Evolutionary conservation across 495 filamentous ascomycete genomes (phyloP).

Genomic region (Thozetella sp.): DNA sequence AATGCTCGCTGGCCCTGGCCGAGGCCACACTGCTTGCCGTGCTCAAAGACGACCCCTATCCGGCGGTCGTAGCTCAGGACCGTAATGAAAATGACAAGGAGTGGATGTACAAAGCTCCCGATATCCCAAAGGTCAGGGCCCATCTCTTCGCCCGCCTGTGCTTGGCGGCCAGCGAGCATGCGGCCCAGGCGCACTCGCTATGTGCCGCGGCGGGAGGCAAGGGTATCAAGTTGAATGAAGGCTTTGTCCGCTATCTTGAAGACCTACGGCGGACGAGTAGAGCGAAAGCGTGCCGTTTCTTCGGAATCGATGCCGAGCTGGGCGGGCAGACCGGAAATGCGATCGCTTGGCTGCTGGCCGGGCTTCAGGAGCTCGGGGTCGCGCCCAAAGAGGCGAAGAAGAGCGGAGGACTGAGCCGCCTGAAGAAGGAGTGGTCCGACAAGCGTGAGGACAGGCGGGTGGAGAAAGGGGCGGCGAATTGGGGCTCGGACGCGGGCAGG

Average conservation of each 20-base stretch:
- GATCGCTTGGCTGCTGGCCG: slow-evolving; percentile 81
- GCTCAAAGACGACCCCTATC: slow-evolving; percentile 91
- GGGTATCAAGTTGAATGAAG: slow-evolving; percentile 56
- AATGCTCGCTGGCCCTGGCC: slow-evolving; percentile 74
- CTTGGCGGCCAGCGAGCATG: slow-evolving; percentile 73
- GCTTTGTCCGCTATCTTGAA: slow-evolving; percentile 69
- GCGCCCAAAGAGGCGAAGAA: slow-evolving; percentile 41
- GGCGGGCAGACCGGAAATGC: slow-evolving; percentile 77
- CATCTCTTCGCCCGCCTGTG: slow-evolving; percentile 86
- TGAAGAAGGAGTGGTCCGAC: slow-evolving; percentile 74
- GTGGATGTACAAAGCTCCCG: slow-evolving; percentile 89
- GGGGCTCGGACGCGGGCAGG: slow-evolving; percentile 82
- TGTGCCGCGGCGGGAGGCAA: slow-evolving; percentile 29
- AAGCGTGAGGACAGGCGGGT: slow-evolving; percentile 67
- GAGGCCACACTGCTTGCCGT: slow-evolving; percentile 91
- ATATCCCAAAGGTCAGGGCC: slow-evolving; percentile 85
- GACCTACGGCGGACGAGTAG: slow-evolving; percentile 72
- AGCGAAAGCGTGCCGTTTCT: slow-evolving; percentile 85
- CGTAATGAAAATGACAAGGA: slow-evolving; percentile 80
- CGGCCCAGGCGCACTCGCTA: slow-evolving; percentile 58
- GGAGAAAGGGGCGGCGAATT: slow-evolving; percentile 67
- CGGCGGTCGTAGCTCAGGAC: slow-evolving; percentile 72
- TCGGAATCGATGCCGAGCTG: slow-evolving; percentile 86
- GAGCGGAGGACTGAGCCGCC: slow-evolving; percentile 58
- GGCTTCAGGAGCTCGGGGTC: slow-evolving; percentile 69